These are phyloP conservation scores for Cercospora sp. DNA, from an alignment of 2,329 filamentous ascomycete genomes.

Conservation along the genomic window DNA sequence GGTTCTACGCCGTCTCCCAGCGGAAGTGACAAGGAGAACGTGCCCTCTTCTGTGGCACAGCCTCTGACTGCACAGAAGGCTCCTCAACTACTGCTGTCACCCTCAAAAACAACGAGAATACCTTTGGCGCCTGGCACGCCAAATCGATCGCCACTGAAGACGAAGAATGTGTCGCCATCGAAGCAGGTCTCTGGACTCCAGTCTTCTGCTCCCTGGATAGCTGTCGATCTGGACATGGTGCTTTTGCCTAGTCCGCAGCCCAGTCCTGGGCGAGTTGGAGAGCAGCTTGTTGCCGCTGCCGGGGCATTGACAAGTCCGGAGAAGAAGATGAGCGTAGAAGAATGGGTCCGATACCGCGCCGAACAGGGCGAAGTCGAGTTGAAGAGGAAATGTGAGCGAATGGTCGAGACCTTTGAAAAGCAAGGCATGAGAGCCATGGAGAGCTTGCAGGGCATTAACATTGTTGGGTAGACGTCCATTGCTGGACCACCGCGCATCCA, in stretches of 20 bases:
- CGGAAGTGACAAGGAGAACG: constrained; percentile 44
- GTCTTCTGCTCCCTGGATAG: constrained; percentile 65
- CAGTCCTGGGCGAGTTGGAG: constrained; percentile 28
- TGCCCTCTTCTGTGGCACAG: constrained; percentile 36
- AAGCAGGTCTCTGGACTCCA: constrained; percentile 53
- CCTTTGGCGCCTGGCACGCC: constrained; percentile 47
- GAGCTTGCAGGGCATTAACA: constrained; percentile 69
- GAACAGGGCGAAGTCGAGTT: constrained; percentile 76
- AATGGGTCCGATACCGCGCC: constrained; percentile 87
- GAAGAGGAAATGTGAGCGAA: constrained; percentile 75
- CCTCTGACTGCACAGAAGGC: constrained; percentile 37
- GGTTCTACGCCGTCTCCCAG: constrained; percentile 30
- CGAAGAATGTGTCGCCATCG: constrained; percentile 34
- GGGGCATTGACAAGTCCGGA: constrained; percentile 70
- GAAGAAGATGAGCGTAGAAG: constrained; percentile 86
- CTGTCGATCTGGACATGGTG: constrained; percentile 73
- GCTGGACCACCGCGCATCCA: not conserved
- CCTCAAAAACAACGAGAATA: constrained; percentile 41
- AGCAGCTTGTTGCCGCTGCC: constrained; percentile 46
- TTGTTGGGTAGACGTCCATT: constrained; percentile 37
- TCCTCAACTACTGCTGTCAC: constrained; percentile 27
- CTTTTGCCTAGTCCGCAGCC: constrained; percentile 52
- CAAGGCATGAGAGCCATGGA: constrained; percentile 78
- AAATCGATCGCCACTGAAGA: constrained; percentile 33
- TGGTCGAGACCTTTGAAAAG: constrained; percentile 79